Evolutionary conservation across 2,329 filamentous ascomycete species (phyloP).

Genomic region (Zasmidium angulare): DNA sequence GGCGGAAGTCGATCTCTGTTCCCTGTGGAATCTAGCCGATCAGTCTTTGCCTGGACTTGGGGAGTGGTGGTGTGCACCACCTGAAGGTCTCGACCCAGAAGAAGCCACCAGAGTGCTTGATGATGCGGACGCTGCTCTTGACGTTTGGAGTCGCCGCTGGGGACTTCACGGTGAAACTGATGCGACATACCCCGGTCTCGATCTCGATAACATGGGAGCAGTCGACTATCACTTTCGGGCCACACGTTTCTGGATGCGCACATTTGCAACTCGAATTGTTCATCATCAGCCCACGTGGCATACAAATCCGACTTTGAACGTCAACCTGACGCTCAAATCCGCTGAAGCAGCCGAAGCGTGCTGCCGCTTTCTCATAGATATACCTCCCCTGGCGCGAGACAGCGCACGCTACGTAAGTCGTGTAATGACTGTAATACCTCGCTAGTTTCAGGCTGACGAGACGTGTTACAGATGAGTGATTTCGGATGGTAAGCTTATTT

Average conservation of each 20-base stretch:
- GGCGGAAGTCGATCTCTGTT: conserved; percentile 10
- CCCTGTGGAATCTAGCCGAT: conserved; percentile 6
- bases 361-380: conserved; percentile 7
- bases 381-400: background rate
- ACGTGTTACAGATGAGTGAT: background rate
- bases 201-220: conserved; percentile 4
- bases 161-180: conserved; percentile 8
- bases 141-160: conserved; percentile 9
- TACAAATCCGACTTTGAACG: background rate
- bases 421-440: too few species aligned
- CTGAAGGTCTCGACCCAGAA: background rate
- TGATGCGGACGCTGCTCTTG: conserved; percentile 8
- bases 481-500: background rate
- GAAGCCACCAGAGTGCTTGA: conserved; percentile 5
- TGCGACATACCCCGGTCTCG: conserved; percentile 7
- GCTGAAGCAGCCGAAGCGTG: conserved; percentile 5
- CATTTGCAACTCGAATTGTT: conserved; percentile 5
- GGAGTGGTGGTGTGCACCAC: conserved; percentile 5
- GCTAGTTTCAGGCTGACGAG: too few species aligned
- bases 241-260: conserved; percentile 6
- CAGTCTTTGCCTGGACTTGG: conserved; percentile 1
- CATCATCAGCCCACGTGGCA: background rate
- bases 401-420: background rate
- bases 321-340: conserved; percentile 5
- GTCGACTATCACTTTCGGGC: conserved; percentile 6